These are phyloP conservation scores for Calocybe gangraenosa DNA, from an alignment of 768 basidiomycete species.

Conservation along the genomic window DNA sequence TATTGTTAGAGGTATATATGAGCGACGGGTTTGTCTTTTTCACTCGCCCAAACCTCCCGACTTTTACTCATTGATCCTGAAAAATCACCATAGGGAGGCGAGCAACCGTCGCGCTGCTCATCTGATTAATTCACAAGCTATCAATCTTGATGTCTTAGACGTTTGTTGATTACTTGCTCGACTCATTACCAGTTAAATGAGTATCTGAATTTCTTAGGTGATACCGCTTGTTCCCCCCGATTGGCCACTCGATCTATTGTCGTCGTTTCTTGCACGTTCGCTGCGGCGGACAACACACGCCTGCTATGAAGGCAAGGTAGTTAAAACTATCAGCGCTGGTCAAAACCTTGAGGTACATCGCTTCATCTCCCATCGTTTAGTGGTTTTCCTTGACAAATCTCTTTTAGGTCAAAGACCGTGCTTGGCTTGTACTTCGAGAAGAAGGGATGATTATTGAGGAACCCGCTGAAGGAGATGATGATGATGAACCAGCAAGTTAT, in stretches of 20 bases:
- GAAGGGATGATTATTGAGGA: constrained; percentile 70
- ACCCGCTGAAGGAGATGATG: constrained; percentile 41
- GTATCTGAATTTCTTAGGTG: constrained; percentile 38
- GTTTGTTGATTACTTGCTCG: constrained; percentile 37
- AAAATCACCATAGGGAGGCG: constrained; percentile 34
- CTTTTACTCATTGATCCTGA: not conserved
- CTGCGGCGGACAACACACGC: constrained; percentile 72
- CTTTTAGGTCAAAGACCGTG: constrained; percentile 49
- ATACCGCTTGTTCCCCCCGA: constrained; percentile 62
- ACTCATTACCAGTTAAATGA: not conserved
- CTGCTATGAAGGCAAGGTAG: constrained; percentile 64
- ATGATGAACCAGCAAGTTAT: constrained; percentile 30
- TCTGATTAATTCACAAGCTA: constrained; percentile 76
- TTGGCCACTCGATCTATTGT: constrained; percentile 72
- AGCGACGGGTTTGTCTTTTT: constrained; percentile 53
- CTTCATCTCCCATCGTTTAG: not conserved
- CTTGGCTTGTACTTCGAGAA: constrained; percentile 55
- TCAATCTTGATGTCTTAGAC: constrained; percentile 72
- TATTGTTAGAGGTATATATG: constrained; percentile 82
- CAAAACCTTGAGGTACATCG: constrained; percentile 67
- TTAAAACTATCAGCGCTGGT: constrained; percentile 74
- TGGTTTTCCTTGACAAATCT: not conserved
- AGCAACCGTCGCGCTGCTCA: constrained; percentile 58
- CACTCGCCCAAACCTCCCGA: not conserved
- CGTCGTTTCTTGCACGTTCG: constrained; percentile 76